A percentile compares a stretch with the other conserved stretches of the same genome.
These are phyloP conservation scores for Tricholoma terreum DNA, from an alignment of 768 basidiomycete genomes.

Conservation along the genomic window DNA sequence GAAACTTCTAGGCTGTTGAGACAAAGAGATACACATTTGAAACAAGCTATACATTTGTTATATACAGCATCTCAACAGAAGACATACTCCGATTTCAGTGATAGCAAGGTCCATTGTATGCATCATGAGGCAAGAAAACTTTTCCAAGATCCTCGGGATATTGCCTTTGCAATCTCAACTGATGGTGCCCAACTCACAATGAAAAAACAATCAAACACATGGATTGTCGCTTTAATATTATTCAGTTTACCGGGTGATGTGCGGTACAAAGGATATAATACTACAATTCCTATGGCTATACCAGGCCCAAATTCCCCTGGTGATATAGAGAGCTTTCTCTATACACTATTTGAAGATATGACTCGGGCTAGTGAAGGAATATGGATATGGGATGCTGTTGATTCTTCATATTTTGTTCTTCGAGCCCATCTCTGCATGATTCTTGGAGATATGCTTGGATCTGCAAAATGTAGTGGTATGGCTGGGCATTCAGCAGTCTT, in stretches of 20 bases:
- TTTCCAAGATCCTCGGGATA: constrained; percentile 7
- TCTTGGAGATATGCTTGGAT: constrained; percentile 31
- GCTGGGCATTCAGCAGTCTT: constrained; percentile 23
- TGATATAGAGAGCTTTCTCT: too few species aligned
- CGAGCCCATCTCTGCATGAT: constrained; percentile 17
- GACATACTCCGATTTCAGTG: constrained; percentile 20
- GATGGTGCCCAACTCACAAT: constrained; percentile 29
- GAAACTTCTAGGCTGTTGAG: constrained; percentile 15
- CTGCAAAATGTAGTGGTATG: constrained; percentile 30
- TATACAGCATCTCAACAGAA: constrained; percentile 7
- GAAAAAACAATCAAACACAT: constrained; percentile 29
- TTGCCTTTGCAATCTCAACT: constrained; percentile 22
- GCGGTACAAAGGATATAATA: constrained; percentile 12
- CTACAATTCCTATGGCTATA: constrained; percentile 3
- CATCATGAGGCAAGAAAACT: constrained; percentile 3
- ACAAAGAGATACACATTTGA: constrained; percentile 14
- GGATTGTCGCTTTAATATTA: constrained; percentile 20
- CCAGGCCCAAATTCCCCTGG: too few species aligned
- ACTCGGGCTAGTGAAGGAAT: constrained; percentile 24
- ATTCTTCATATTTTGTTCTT: constrained; percentile 21
- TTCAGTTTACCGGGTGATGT: constrained; percentile 20
- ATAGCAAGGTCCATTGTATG: constrained; percentile 15
- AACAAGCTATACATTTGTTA: constrained; percentile 4
- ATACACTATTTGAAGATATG: constrained; percentile 15
- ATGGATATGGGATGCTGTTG: constrained; percentile 32